Conservation (phyloP, 1,284 basidiomycete species). For the Ganoderma meredithae region DNA sequence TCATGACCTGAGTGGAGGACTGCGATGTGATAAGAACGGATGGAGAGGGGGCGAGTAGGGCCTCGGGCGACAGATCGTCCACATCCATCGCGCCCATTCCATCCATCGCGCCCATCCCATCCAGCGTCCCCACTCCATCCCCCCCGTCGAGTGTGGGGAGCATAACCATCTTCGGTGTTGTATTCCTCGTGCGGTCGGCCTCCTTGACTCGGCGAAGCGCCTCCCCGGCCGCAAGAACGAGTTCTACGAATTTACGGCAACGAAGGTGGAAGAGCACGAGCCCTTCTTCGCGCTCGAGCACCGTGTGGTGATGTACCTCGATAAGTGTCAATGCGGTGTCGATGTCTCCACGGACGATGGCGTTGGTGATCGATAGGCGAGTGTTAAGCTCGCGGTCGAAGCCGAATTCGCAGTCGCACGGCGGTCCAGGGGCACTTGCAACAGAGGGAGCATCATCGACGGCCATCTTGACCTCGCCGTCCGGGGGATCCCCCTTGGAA, state of each 20-base stretch:
- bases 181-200: conserved; percentile 40
- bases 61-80: conserved; percentile 48
- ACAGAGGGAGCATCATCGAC: conserved; percentile 29
- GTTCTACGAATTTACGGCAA: conserved; percentile 84
- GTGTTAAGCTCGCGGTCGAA: conserved; percentile 60
- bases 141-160: conserved; percentile 27
- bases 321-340: conserved; percentile 71
- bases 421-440: conserved; percentile 12
- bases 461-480: conserved; percentile 46
- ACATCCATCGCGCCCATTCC: conserved; percentile 52
- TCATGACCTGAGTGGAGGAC: not conserved
- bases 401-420: conserved; percentile 21
- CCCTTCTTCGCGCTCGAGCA: conserved; percentile 70
- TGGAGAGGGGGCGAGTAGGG: conserved; percentile 33
- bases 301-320: conserved; percentile 61
- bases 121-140: conserved; percentile 37
- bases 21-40: conserved; percentile 14
- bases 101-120: conserved; percentile 46
- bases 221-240: conserved; percentile 73
- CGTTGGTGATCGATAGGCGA: conserved; percentile 74
- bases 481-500: conserved; percentile 33
- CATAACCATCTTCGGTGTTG: conserved; percentile 17
- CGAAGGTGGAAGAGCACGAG: conserved; percentile 78
- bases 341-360: conserved; percentile 73
- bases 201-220: conserved; percentile 64